Evolutionary conservation across 306 rosid species (phyloP).

Genomic region (Cajanus cajan): DNA sequence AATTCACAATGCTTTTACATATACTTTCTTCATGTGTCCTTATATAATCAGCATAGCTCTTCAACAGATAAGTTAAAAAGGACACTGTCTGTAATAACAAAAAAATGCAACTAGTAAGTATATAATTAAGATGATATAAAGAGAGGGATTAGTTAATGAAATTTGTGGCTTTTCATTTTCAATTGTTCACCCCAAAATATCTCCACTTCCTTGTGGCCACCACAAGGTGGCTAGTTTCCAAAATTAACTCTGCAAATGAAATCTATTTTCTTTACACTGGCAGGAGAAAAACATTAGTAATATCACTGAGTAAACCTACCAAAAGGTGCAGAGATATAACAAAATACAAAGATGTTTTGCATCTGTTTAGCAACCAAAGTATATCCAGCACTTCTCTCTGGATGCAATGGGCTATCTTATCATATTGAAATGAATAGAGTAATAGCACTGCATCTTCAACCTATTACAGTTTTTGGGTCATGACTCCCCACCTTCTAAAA

Average conservation of each 20-base stretch:
- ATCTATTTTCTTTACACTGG: not conserved
- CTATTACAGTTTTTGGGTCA: not conserved
- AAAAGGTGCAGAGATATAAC: slow-evolving; percentile 4
- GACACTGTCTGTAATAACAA: slow-evolving; percentile 87
- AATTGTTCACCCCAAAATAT: slow-evolving; percentile 2
- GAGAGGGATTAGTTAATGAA: slow-evolving; percentile 13
- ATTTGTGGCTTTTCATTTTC: not conserved
- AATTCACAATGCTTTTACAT: slow-evolving; percentile 97
- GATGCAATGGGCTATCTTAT: not conserved
- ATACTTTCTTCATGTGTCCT: slow-evolving; percentile 98
- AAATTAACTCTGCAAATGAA: not conserved
- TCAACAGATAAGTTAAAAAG: slow-evolving; percentile 88
- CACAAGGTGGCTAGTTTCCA: slow-evolving; percentile 16
- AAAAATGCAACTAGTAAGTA: slow-evolving; percentile 30
- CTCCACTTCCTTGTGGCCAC: too few species aligned
- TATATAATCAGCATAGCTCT: slow-evolving; percentile 93
- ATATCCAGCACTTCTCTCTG: not conserved
- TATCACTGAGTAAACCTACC: not conserved
- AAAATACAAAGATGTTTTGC: not conserved
- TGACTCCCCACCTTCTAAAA: slow-evolving; percentile 7
- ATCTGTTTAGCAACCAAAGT: not conserved
- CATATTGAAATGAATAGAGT: slow-evolving; percentile 1
- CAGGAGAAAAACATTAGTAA: slow-evolving; percentile 6
- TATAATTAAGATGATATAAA: slow-evolving; percentile 3
- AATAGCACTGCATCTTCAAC: not conserved